These are phyloP conservation scores for Corrigiola litoralis DNA, from an alignment of 179 eudicot species.

Conservation along the genomic window DNA sequence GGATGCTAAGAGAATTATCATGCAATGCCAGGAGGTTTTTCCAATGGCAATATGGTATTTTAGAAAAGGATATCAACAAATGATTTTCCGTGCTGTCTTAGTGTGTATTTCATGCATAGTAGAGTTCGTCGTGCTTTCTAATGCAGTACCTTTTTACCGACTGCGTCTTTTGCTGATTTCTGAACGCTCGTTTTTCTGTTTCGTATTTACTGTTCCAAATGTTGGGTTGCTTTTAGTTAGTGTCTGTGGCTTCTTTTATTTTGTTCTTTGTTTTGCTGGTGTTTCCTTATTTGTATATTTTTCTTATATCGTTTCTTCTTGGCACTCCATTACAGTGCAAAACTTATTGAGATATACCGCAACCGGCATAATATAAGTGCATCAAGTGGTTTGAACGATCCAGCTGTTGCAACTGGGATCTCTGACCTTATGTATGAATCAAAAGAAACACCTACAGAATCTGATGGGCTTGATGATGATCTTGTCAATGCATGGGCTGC, in stretches of 20 bases:
- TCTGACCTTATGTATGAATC: conserved; percentile 91
- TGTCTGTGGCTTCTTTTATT: not conserved
- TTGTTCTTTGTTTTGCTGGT: not conserved
- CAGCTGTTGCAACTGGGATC: conserved; percentile 94
- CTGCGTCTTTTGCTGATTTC: not conserved
- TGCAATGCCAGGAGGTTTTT: not conserved
- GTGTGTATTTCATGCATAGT: no score
- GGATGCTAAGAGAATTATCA: not conserved
- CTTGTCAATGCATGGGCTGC: conserved; percentile 97
- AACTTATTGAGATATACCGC: conserved; percentile 90
- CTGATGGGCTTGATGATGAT: conserved; percentile 86
- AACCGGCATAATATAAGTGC: conserved; percentile 87
- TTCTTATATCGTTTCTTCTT: conserved; percentile 19
- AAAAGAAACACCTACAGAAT: conserved; percentile 38
- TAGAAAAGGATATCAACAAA: not conserved
- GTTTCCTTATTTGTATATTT: not conserved
- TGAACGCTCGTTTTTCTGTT: not conserved
- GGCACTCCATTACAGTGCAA: conserved; percentile 51
- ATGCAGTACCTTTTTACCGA: not conserved
- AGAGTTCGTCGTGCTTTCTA: not conserved
- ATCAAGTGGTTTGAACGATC: conserved; percentile 81
- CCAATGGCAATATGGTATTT: not conserved
- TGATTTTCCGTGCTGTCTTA: not conserved
- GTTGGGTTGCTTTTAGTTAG: not conserved
- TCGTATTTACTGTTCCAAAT: not conserved